Evolutionary conservation across 148 eudicot species (phyloP).

Genomic region (Vaccinium darrowii): DNA sequence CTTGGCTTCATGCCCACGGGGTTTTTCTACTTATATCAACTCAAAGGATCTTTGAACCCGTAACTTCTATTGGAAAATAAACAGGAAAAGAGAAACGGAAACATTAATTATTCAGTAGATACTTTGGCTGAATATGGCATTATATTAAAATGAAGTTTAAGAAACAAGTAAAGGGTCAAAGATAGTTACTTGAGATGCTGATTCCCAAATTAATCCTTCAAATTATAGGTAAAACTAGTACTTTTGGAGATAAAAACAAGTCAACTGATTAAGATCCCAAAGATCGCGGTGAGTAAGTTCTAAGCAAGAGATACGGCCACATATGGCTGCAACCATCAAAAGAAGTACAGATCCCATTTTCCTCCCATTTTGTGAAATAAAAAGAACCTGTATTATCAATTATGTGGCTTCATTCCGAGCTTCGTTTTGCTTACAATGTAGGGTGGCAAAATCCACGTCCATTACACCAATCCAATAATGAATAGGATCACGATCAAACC

Average conservation of each 20-base stretch:
- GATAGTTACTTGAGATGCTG: background rate
- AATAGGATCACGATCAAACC: background rate
- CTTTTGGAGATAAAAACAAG: background rate
- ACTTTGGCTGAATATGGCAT: background rate
- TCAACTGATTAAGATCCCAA: background rate
- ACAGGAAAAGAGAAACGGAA: too few relatives aligned
- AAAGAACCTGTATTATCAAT: background rate
- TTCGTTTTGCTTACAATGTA: background rate
- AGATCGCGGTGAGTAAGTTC: background rate
- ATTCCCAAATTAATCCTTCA: background rate
- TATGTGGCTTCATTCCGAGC: background rate
- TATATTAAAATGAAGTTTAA: background rate
- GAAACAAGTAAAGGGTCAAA: background rate
- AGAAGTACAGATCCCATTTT: background rate
- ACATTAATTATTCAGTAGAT: background rate
- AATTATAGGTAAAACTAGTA: background rate
- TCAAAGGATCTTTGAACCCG: too few relatives aligned
- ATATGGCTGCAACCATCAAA: background rate
- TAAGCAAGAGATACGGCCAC: background rate
- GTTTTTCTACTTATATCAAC: too few relatives aligned
- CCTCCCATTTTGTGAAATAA: background rate
- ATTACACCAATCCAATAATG: background rate
- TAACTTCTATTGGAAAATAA: too few relatives aligned
- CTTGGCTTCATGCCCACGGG: too few relatives aligned
- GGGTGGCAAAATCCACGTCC: background rate